Evolutionary conservation across 768 basidiomycete species (phyloP), one percentile per base, ranked within the genome.

Genomic region (Pisolithus microcarpus): DNA sequence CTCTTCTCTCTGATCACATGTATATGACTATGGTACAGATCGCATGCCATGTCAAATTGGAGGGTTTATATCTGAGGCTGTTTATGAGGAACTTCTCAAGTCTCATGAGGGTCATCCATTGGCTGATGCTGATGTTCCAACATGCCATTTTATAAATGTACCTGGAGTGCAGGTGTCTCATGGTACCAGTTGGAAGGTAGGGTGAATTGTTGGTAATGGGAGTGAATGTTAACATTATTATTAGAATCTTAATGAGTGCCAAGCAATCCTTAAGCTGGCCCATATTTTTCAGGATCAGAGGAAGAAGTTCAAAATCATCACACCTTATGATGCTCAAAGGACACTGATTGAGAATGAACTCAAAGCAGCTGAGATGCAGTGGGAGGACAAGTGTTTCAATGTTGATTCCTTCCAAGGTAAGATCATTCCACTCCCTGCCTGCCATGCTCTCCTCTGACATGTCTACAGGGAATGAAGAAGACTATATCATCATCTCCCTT

Each of bases 1-100:
- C 11, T 19, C 3, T 31, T 19, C 28, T 39, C 8, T 48, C 52
- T 24, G 50, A 9, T 11, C 1, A 28, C 46, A 40, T 5, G 24
- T 24, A 23, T 34, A 63, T 26, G 56, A 50, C 40, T 34, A 46
- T 11, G 42, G 21, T 51, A 21, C 50, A 91, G 90, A 91, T 57
- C 80, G 90, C 1, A 89, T 92, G 87, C 89, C 89, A 47, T 79
- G 82, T 46, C 79, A 87, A 55, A 83, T 90, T 71, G 87, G 88
- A 21, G 58, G 72, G 4, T 80, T 89, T 40, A 85, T 92, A 38
- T 90, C 87, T 18, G 60, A 75, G 49, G 71, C 72, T 50, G 72
- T 91, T 4, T 91, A 92, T 70, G 67, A 82, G 21, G 58, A 68
- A 13, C 59, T 80, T 56, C 80, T 91, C 11, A 66, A 75, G 7